These are phyloP conservation scores for Fusarium scirpi DNA, from an alignment of 2,329 filamentous ascomycete species.

Conservation along the genomic window DNA sequence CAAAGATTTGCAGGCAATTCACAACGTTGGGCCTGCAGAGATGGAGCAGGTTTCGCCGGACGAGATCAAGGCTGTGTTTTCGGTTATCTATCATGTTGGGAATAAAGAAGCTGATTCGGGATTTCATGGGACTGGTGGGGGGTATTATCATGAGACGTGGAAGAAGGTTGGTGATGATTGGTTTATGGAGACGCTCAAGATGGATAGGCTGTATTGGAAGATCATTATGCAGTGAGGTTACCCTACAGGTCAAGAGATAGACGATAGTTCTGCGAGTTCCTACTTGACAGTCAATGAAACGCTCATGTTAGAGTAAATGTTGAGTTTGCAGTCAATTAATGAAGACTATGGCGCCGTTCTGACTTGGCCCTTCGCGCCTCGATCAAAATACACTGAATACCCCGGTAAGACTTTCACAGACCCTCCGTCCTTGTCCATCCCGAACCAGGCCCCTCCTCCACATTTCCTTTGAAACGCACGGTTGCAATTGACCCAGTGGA, in stretches of 20 bases:
- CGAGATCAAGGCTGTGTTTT: slow-evolving; percentile 19
- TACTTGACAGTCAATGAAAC: too few species aligned
- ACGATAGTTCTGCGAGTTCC: too few species aligned
- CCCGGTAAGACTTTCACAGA: neutral
- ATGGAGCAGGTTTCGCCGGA: slow-evolving; percentile 4
- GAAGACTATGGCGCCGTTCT: neutral
- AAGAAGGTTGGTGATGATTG: slow-evolving; percentile 25
- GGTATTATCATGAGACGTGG: slow-evolving; percentile 33
- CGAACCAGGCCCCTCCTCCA: slow-evolving; percentile 4
- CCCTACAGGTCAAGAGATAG: too few species aligned
- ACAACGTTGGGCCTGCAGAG: slow-evolving; percentile 11
- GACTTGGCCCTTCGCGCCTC: neutral
- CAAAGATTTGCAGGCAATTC: slow-evolving; percentile 21
- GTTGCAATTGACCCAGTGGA: neutral
- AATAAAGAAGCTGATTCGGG: neutral
- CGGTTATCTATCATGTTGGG: slow-evolving; percentile 20
- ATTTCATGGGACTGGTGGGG: slow-evolving; percentile 13
- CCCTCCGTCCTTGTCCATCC: neutral
- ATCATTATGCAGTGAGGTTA: neutral
- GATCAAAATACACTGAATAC: neutral
- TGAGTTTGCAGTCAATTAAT: too few species aligned
- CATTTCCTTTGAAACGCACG: neutral
- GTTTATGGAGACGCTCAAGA: slow-evolving; percentile 27
- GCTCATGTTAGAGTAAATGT: too few species aligned
- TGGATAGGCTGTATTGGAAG: slow-evolving; percentile 37